Conservation (phyloP, 306 rosid species). For the Trifolium repens region DNA sequence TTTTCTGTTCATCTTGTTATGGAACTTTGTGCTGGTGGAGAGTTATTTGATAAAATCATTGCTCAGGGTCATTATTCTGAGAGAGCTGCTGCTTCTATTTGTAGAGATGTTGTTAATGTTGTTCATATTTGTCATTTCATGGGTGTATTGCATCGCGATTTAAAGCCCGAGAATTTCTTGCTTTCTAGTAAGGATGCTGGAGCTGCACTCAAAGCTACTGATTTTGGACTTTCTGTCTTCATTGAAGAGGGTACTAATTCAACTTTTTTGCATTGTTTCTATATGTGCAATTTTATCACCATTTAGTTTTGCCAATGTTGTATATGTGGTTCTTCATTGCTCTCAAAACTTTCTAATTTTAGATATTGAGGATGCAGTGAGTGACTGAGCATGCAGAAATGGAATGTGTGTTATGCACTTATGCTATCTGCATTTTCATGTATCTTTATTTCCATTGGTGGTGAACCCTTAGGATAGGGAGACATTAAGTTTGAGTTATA, state of each 20-base stretch:
- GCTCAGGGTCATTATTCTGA: conserved; percentile 86
- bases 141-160: conserved; percentile 94
- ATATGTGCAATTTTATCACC: conserved; percentile 14
- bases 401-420: not conserved
- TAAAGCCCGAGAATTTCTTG: conserved; percentile 95
- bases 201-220: conserved; percentile 83
- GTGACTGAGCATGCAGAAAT: not conserved
- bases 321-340: conserved; percentile 1
- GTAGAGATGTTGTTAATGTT: conserved; percentile 75
- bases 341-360: not conserved
- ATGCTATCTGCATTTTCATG: not conserved
- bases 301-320: conserved; percentile 1
- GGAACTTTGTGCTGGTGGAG: conserved; percentile 95
- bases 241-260: conserved; percentile 73
- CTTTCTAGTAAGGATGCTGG: conserved; percentile 66
- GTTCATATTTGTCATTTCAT: conserved; percentile 86
- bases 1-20: conserved; percentile 84
- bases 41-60: conserved; percentile 84
- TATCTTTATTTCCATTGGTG: not conserved
- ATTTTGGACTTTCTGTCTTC: conserved; percentile 92
- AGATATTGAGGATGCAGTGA: conserved; percentile 16
- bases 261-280: conserved; percentile 14
- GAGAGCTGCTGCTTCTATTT: conserved; percentile 74
- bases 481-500: not conserved
- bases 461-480: not conserved